Percentiles rank a stretch among this genome's conserved stretches.
These are phyloP conservation scores for Fusarium ambrosium DNA, from an alignment of 2,329 filamentous ascomycete species.

Conservation along the genomic window DNA sequence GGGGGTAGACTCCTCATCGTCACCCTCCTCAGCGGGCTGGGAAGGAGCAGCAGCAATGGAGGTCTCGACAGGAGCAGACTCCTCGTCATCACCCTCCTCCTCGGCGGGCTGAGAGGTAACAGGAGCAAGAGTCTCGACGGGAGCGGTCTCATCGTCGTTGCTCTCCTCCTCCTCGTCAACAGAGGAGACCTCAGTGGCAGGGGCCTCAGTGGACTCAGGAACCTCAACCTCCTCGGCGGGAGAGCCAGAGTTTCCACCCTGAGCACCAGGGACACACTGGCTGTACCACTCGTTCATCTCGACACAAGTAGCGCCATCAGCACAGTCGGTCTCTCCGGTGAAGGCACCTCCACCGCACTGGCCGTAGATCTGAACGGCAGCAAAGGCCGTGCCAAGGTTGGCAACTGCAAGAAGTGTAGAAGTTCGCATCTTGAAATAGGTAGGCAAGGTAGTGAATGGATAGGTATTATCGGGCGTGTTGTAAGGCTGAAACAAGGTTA, in stretches of 20 bases:
- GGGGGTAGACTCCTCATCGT: background rate
- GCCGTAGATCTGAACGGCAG: slow-evolving; percentile 33
- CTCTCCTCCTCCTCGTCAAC: background rate
- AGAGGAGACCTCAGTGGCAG: background rate
- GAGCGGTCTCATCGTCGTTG: background rate
- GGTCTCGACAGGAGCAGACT: background rate
- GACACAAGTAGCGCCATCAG: slow-evolving; percentile 31
- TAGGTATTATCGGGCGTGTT: slow-evolving; percentile 8
- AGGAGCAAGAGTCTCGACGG: background rate
- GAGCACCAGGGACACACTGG: slow-evolving; percentile 30
- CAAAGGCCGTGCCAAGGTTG: slow-evolving; percentile 38
- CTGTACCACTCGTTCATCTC: slow-evolving; percentile 40
- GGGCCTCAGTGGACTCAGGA: background rate
- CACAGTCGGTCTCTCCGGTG: slow-evolving; percentile 31
- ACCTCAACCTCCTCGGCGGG: slow-evolving; percentile 19
- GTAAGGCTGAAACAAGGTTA: slow-evolving; percentile 8
- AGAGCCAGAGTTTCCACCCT: slow-evolving; percentile 1
- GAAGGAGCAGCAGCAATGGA: background rate
- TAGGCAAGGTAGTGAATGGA: background rate
- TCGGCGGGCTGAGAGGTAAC: background rate
- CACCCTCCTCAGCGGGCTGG: background rate
- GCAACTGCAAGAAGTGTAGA: slow-evolving; percentile 32
- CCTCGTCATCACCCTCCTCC: background rate
- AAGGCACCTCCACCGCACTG: slow-evolving; percentile 36
- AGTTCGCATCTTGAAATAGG: slow-evolving; percentile 29